Evolutionary conservation across 805 yeast species (phyloP), one percentile per base, ranked within the genome.

Genomic region (Soucietia sequanensis): DNA sequence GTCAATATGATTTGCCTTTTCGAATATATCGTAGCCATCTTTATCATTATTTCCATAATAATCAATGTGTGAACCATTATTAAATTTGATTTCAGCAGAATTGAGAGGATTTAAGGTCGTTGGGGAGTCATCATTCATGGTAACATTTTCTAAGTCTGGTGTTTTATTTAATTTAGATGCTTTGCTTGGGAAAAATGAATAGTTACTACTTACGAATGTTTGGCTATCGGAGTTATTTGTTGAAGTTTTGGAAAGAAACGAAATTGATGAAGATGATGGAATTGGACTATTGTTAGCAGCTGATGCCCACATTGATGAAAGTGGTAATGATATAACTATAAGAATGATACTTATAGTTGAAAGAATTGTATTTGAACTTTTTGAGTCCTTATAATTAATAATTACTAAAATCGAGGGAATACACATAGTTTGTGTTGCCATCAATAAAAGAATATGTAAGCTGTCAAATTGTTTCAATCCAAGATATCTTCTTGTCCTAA

Each of bases 291-390:
- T 76, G 47, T 81, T 80, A 1, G 82, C 70, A 2, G 88, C 67
- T 4, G 81, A 66, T 0, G 96, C 95, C 97, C 97, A 89, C 75
- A 89, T 74, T 0, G 95, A 78, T 0, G 95, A 79, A 31, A 90
- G 58, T 1, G 96, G 96, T 35, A 89, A 65, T 3, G 90, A 84
- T 18, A 86, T 52, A 0, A 84, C 82, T 13, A 84, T 80, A 5
- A 88, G 46, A 16, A 84, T 63, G 2, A 78, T 62, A 2, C 86
- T 78, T 19, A 84, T 51, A 3, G 81, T 70, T 12, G 16, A 72
- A 55, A 44, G 79, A 41, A 23, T 71, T 54, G 46, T 70, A 65
- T 20, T 48, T 45, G 28, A 49, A 47, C 16, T 58, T 36, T 15
- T 59, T 47, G 34, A 31, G 22, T 21, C 65, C 50, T 72, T 62